Percentiles rank a stretch among this genome's conserved stretches.
Evolutionary conservation across 140 eudicot species (phyloP).

Genomic region (Bidens hawaiensis): DNA sequence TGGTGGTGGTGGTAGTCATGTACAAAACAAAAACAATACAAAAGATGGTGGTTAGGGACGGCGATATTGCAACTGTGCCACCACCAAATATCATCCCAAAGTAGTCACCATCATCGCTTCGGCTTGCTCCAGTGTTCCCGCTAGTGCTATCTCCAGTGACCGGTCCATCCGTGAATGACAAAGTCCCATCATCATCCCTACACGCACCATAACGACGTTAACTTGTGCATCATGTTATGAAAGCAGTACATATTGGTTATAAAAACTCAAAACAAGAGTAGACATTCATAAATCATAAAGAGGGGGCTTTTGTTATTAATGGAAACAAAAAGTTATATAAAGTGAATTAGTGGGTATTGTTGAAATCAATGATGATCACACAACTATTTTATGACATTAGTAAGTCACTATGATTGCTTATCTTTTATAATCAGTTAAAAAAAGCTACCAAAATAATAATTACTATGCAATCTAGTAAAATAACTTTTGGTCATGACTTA

Average conservation of each 20-base stretch:
- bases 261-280: too few relatives aligned
- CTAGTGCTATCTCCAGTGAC: constrained; percentile 43
- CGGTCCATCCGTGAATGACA: constrained; percentile 40
- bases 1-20: constrained; percentile 31
- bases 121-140: constrained; percentile 27
- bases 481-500: neutral
- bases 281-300: neutral
- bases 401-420: constrained; percentile 4
- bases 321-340: constrained; percentile 6
- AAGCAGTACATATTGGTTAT: too few relatives aligned
- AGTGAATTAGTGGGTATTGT: constrained; percentile 28
- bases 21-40: constrained; percentile 41
- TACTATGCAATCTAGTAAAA: neutral
- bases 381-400: constrained; percentile 11
- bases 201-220: neutral
- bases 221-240: too few relatives aligned
- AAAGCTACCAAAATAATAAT: too few relatives aligned
- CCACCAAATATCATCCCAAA: constrained; percentile 66
- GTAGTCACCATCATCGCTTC: constrained; percentile 39
- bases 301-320: constrained; percentile 2
- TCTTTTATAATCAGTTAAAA: too few relatives aligned
- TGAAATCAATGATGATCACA: constrained; percentile 27
- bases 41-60: constrained; percentile 24
- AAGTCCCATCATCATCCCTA: constrained; percentile 58
- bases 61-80: constrained; percentile 33